Evolutionary conservation across 163 green algal species (phyloP).

Genomic region (Scenedesmus sp.): DNA sequence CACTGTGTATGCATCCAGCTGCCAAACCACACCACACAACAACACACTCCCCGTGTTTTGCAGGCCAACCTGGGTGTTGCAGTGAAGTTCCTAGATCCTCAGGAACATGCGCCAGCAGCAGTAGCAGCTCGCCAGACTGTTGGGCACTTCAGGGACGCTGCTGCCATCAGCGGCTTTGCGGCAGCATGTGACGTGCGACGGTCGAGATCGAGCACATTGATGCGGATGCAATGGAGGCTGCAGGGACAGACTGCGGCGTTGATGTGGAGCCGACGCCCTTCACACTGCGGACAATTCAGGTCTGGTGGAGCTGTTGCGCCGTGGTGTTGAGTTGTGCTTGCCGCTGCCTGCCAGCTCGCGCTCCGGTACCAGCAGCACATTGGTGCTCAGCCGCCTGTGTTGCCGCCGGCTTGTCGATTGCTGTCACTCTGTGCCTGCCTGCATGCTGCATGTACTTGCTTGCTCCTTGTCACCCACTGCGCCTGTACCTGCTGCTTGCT

Average conservation of each 20-base stretch:
- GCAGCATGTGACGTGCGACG: constrained; percentile 84
- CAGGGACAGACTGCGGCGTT: constrained; percentile 65
- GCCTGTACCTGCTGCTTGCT: neutral
- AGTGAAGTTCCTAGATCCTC: constrained; percentile 94
- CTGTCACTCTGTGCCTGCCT: too few species aligned
- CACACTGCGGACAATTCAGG: constrained; percentile 88
- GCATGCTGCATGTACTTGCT: too few species aligned
- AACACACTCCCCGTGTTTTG: neutral
- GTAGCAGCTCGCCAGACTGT: constrained; percentile 83
- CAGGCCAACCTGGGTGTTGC: constrained; percentile 92
- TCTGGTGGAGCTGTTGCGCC: neutral
- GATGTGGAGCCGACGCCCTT: constrained; percentile 86
- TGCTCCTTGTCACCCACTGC: neutral
- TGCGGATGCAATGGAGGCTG: constrained; percentile 86
- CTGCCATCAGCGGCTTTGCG: constrained; percentile 76
- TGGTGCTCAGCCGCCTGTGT: too few species aligned
- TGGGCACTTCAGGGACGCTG: constrained; percentile 90
- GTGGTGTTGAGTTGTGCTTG: neutral
- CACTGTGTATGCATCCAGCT: neutral
- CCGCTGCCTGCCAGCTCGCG: neutral
- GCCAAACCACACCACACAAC: neutral
- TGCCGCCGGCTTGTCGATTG: too few species aligned
- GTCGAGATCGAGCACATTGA: constrained; percentile 99
- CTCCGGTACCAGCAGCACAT: neutral
- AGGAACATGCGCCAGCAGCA: constrained; percentile 83